Evolutionary conservation across 768 basidiomycete species (phyloP).

Genomic region (Strobilomyces dryophilus): DNA sequence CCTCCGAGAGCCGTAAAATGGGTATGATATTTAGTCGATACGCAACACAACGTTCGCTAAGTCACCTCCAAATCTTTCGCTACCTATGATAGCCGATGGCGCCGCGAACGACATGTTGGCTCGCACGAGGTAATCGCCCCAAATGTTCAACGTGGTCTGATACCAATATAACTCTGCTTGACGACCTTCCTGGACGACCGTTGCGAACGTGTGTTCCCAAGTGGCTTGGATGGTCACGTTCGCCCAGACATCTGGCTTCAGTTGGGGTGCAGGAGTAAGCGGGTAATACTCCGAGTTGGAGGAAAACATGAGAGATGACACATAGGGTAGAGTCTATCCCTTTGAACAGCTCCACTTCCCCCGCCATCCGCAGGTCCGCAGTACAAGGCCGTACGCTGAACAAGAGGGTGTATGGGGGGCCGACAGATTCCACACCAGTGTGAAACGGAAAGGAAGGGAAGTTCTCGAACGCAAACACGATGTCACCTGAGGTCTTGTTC

Average conservation of each 20-base stretch:
- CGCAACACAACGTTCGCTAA: slow-evolving; percentile 29
- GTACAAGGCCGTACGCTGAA: slow-evolving; percentile 36
- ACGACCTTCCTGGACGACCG: slow-evolving; percentile 19
- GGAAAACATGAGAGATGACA: slow-evolving; percentile 36
- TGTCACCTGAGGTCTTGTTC: slow-evolving; percentile 19
- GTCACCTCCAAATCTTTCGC: slow-evolving; percentile 32
- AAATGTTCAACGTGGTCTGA: slow-evolving; percentile 35
- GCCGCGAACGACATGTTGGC: slow-evolving; percentile 46
- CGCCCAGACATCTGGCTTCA: slow-evolving; percentile 30
- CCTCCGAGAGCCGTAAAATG: no score
- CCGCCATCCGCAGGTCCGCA: slow-evolving; percentile 9
- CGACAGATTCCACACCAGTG: slow-evolving; percentile 36
- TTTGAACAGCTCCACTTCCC: slow-evolving; percentile 28
- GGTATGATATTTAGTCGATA: slow-evolving; percentile 12
- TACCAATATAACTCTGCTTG: slow-evolving; percentile 28
- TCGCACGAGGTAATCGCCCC: slow-evolving; percentile 36
- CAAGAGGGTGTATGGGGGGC: slow-evolving; percentile 40
- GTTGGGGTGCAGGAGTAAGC: slow-evolving; percentile 24
- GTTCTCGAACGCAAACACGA: slow-evolving; percentile 28
- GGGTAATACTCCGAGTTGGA: slow-evolving; percentile 37
- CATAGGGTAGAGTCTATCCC: slow-evolving; percentile 34
- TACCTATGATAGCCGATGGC: slow-evolving; percentile 35
- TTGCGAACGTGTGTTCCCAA: slow-evolving; percentile 32
- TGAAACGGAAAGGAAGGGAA: slow-evolving; percentile 18
- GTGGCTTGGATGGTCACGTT: slow-evolving; percentile 37